These are phyloP conservation scores for Zhuliangozyma blackwelliae DNA, from an alignment of 1,139 yeast species.

Conservation along the genomic window DNA sequence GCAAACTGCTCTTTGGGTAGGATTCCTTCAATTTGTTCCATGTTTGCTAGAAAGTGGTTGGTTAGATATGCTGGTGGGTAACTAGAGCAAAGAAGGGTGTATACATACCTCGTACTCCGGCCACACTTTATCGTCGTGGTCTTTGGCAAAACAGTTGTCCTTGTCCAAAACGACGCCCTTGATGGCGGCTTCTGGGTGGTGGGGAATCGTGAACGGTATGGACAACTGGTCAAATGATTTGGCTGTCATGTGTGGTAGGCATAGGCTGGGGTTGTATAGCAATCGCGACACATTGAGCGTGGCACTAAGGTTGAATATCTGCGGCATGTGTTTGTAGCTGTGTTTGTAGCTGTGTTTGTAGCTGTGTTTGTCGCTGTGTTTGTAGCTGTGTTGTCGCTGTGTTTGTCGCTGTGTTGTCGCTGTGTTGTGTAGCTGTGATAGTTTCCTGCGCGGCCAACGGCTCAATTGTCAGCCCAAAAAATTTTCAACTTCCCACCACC, in stretches of 20 bases:
- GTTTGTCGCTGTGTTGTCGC: too few species aligned
- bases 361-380: too few species aligned
- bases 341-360: too few species aligned
- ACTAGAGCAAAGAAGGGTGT: neutral
- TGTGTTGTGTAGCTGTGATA: too few species aligned
- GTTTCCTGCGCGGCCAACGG: too few species aligned
- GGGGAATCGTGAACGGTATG: conserved; percentile 39
- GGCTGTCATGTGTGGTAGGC: conserved; percentile 64
- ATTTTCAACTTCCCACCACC: too few species aligned
- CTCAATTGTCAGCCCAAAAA: too few species aligned
- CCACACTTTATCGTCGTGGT: conserved; percentile 78
- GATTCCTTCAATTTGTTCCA: conserved; percentile 53
- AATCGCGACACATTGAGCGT: conserved; percentile 64
- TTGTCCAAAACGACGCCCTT: conserved; percentile 87
- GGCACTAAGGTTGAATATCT: conserved; percentile 62
- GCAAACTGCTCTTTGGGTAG: conserved; percentile 63
- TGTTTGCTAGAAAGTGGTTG: conserved; percentile 22
- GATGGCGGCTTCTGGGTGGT: conserved; percentile 32
- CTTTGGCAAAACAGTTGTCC: conserved; percentile 91
- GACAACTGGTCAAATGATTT: conserved; percentile 61
- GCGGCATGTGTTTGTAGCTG: conserved; percentile 9
- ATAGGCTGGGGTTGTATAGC: conserved; percentile 58
- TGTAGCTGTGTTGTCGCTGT: too few species aligned
- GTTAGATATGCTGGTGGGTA: too few species aligned
- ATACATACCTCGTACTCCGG: conserved; percentile 51